Evolutionary conservation across 345 rosid genomes (phyloP).

Genomic region (Eucalyptus melliodora): DNA sequence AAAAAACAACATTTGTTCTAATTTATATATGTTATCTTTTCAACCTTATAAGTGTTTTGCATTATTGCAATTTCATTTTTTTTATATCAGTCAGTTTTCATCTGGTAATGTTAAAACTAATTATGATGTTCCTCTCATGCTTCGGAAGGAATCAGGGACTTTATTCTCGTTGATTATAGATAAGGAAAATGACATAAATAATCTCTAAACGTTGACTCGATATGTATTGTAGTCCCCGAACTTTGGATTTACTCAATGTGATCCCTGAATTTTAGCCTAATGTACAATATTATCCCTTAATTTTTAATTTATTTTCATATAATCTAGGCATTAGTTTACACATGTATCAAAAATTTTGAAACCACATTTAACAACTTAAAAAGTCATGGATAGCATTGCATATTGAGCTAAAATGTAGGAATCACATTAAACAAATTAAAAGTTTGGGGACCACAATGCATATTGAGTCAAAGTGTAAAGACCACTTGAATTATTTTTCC

Average conservation of each 20-base stretch:
- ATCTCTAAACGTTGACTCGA: accelerated
- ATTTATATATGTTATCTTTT: not conserved
- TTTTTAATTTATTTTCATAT: too few relatives aligned
- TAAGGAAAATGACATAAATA: too few relatives aligned
- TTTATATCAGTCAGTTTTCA: not conserved
- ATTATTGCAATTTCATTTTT: not conserved
- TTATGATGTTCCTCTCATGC: not conserved
- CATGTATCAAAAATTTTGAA: accelerated
- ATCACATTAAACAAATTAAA: too few relatives aligned
- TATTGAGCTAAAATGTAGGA: too few relatives aligned
- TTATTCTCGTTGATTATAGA: not conserved
- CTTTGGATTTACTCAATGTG: too few relatives aligned
- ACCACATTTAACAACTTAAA: too few relatives aligned
- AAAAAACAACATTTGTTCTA: not conserved
- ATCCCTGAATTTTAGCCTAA: too few relatives aligned
- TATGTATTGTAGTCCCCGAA: too few relatives aligned
- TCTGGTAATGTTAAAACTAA: not conserved
- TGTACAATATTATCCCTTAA: accelerated
- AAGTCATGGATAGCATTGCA: too few relatives aligned
- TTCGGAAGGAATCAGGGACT: not conserved
- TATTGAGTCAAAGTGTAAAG: too few relatives aligned
- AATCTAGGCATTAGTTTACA: too few relatives aligned
- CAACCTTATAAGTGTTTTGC: not conserved
- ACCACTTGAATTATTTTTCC: too few relatives aligned
- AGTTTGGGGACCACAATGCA: accelerated